Evolutionary conservation across 2,329 filamentous ascomycete genomes (phyloP), one percentile per base, ranked within the genome.

Genomic region (Aureobasidium melanogenum): DNA sequence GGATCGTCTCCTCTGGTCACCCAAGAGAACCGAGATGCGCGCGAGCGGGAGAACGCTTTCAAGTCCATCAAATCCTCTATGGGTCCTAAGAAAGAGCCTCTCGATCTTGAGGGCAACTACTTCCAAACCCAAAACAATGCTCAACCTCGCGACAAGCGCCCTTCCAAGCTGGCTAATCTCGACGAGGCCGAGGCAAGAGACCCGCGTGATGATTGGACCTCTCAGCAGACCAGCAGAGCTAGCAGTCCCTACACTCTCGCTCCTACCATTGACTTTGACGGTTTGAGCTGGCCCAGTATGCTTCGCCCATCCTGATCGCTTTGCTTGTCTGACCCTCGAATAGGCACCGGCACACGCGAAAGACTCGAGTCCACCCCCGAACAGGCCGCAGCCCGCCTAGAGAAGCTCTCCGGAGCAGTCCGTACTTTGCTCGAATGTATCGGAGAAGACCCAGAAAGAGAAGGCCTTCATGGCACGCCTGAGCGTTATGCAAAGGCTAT

Each of bases 401-500:
- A 80, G 67, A 87, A 85, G 72, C 76, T 87, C n/a, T 78, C 83
- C 1, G 83, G 82, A 47, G 84, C 84, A 47, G 82, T 87, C 15
- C 75, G 78, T 57, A 87, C 84, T 0, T 84, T 87, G 44, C 72
- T 87, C 17, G 84, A 87, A 70, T 87, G 84, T 65, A 79, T 87
- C 22, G 84, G 84, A 51, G 84, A 87, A 68, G 84, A 87, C 65
- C 83, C 84, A 0, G 81, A 85, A 63, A 77, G 84, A 54, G 84
- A 87, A 69, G 84, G 84, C 4, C 74, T 87, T 58, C 77, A 80
- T n/a, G 80, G 81, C 54, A 87, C 84, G 0, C 94, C 94, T 0
- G 85, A 88, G 69, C 84, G 94, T 64, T 99, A 97, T 73, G 93
- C 94, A 50, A 94, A 96, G 75, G 94, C 94, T 15, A 86, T 99